Evolutionary conservation across 2,329 filamentous ascomycete species (phyloP), one percentile per base, ranked within the genome.

Genomic region (Trichophyton mentagrophytes): DNA sequence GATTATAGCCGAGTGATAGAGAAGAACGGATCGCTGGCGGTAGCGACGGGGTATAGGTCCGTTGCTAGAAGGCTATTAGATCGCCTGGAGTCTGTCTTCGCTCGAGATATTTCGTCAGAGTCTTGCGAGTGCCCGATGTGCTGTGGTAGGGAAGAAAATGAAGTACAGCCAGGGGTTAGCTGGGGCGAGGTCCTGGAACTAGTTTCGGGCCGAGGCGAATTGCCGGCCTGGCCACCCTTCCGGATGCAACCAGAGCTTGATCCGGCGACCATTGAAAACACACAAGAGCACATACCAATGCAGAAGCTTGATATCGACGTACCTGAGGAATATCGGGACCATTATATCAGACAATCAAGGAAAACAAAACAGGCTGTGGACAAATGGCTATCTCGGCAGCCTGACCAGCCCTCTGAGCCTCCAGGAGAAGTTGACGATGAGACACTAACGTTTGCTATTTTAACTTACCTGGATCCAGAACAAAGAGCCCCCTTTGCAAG

Each of bases 151-250:
- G 82, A 86, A 15, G 68, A 74, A 57, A 74, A 80, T 30, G 76
- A 77, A 40, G 82, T 85, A 64, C 81, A 80, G 60, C 67, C 67
- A 3, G 91, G 90, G 1, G 79, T 96, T 33, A 93, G 89, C 64
- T 99, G 92, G 92, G 92, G 93, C 8, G 92, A 97, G 70, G 90
- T 97, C 11, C 76, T 99, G 25, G 93, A 99, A 73, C 85, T 91
- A 70, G 90, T 96, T 11, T 93, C 90, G 65, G 92, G 92, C 17
- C 85, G 92, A 60, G 84, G 89, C 62, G 90, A 95, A 66, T 79
- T 96, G 58, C 91, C 92, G 0, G 76, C 80, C 15, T 96, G 92
- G 92, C 92, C 92, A 22, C 90, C 92, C 0, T 93, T 96, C 69
- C 84, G 88, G 65, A 81, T 91, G 66, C 82, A 82, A 2, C 78